phyloP scores from a whole-genome alignment of 2,329 filamentous ascomycete genomes.

The Apiospora arundinis region DNA sequence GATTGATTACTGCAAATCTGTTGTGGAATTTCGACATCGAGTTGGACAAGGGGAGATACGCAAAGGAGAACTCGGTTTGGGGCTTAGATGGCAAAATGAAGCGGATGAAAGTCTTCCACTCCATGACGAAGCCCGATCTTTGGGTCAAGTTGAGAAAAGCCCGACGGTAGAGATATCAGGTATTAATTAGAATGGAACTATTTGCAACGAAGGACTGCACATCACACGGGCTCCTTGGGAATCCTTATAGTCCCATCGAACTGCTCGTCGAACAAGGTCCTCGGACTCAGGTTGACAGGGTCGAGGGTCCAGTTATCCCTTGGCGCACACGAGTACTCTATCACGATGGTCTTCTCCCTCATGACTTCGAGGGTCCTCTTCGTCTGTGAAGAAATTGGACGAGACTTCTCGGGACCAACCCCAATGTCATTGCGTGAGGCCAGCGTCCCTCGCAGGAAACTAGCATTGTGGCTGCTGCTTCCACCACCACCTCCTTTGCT shows the following conservation, averaged over 20 bases:
- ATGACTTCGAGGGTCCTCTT: neutral
- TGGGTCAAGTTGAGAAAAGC: conserved; percentile 27
- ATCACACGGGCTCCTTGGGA: neutral
- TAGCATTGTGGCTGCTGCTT: neutral
- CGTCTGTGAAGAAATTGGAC: neutral
- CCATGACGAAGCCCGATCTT: conserved; percentile 31
- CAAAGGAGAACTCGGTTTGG: conserved; percentile 27
- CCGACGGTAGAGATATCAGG: neutral
- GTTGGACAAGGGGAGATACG: conserved; percentile 29
- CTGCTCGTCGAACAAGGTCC: neutral
- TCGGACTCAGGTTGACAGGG: neutral
- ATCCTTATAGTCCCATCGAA: neutral
- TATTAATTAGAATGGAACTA: neutral
- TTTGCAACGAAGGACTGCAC: too few species aligned
- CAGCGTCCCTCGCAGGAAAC: neutral
- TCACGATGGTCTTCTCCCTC: neutral
- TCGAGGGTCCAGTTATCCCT: neutral
- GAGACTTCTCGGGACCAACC: neutral
- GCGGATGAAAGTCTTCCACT: conserved; percentile 32
- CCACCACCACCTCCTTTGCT: neutral
- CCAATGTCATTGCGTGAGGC: neutral
- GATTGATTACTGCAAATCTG: conserved; percentile 37
- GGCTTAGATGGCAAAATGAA: conserved; percentile 30
- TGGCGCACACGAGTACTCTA: neutral
- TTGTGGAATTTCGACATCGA: conserved; percentile 43